These are phyloP conservation scores for Phytophthora cactorum DNA, from an alignment of 352 stramenopile genomes.

Conservation along the genomic window DNA sequence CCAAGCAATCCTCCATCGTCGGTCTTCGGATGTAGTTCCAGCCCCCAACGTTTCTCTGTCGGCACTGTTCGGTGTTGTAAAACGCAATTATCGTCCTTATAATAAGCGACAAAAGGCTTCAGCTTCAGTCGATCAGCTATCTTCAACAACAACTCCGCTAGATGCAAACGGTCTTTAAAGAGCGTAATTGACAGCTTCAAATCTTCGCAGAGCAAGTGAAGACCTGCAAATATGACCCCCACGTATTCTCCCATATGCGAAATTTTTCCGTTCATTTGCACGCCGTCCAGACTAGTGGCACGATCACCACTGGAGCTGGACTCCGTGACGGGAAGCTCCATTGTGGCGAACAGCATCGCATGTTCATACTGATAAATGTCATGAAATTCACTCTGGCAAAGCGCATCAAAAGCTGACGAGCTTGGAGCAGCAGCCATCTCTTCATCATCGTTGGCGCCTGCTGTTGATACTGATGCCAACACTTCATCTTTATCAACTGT, in stretches of 20 bases:
- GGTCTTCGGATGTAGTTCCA: neutral
- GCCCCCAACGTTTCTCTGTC: neutral
- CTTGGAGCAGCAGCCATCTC: slow-evolving; percentile 8
- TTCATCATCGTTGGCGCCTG: neutral
- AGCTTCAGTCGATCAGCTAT: slow-evolving; percentile 42
- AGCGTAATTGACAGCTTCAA: slow-evolving; percentile 56
- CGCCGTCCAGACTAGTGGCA: neutral
- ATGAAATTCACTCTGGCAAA: slow-evolving; percentile 55
- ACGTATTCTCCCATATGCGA: slow-evolving; percentile 21
- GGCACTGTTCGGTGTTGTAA: neutral
- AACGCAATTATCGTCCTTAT: slow-evolving; percentile 49
- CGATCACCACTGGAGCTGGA: neutral
- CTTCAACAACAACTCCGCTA: slow-evolving; percentile 47
- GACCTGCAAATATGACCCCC: slow-evolving; percentile 44
- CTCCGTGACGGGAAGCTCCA: slow-evolving; percentile 30
- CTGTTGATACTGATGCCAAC: neutral
- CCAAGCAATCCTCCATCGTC: slow-evolving; percentile 18
- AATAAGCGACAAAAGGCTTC: slow-evolving; percentile 55
- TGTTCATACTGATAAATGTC: slow-evolving; percentile 52
- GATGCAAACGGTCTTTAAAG: slow-evolving; percentile 32
- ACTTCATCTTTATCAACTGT: neutral
- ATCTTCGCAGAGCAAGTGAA: slow-evolving; percentile 82
- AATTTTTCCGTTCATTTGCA: neutral
- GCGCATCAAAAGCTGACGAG: slow-evolving; percentile 43
- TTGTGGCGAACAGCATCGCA: slow-evolving; percentile 44